Conservation (phyloP, 176 grass and related monocot genomes). For the Oryza longistaminata region DNA sequence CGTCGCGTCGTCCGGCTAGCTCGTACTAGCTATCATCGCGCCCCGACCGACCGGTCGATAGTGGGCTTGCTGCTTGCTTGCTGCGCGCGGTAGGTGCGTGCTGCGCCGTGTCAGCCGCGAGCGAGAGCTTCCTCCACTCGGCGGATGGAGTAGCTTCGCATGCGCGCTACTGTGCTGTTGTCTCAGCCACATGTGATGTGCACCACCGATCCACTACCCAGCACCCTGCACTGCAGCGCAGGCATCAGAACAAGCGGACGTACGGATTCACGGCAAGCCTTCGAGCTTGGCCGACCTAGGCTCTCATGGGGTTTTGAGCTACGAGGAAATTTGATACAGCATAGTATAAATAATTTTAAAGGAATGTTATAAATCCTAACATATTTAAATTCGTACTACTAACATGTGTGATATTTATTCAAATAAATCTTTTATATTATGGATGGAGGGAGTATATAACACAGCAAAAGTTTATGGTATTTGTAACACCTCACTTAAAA, state of each 20-base stretch:
- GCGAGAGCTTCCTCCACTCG: not conserved
- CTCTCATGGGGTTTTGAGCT: too few species aligned
- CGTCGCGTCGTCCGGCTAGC: not conserved
- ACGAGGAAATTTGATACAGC: too few species aligned
- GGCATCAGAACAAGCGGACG: not conserved
- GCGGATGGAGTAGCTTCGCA: slow-evolving; percentile 20
- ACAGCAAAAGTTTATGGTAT: too few species aligned
- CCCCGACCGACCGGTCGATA: slow-evolving; percentile 6
- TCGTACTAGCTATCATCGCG: slow-evolving; percentile 31
- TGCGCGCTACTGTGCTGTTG: slow-evolving; percentile 2
- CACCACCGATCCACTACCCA: not conserved
- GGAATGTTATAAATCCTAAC: too few species aligned
- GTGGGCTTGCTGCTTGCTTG: not conserved
- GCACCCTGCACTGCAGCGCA: not conserved
- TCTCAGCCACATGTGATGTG: slow-evolving; percentile 16
- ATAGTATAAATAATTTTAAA: too few species aligned
- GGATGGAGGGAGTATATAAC: too few species aligned
- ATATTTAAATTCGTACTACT: too few species aligned
- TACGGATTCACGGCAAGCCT: not conserved
- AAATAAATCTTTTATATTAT: too few species aligned
- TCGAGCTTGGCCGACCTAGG: too few species aligned
- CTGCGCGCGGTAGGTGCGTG: slow-evolving; percentile 2
- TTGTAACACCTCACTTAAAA: too few species aligned
- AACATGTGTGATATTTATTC: too few species aligned
- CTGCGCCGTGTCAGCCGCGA: not conserved